Conservation (phyloP, 805 yeast species). For the Metschnikowia rubicola region DNA sequence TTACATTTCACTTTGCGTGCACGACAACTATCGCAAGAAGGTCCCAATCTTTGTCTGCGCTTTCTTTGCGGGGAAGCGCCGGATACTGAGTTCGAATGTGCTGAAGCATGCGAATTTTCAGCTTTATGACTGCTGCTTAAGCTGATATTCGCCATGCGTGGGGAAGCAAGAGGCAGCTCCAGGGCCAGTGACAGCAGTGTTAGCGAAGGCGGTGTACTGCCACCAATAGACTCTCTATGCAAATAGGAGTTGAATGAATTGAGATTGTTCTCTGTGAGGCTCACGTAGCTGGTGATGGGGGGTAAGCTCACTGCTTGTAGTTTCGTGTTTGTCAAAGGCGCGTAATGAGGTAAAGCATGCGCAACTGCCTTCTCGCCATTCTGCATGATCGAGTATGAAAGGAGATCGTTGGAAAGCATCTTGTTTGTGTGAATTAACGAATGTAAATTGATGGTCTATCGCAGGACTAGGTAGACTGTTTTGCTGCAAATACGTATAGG, state of each 20-base stretch:
- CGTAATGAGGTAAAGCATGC: conserved; percentile 17
- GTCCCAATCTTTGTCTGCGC: conserved; percentile 66
- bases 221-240: conserved; percentile 3
- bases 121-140: not conserved
- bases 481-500: too few relatives aligned
- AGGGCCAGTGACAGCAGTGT: conserved; percentile 20
- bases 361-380: conserved; percentile 20
- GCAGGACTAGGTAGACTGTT: too few relatives aligned
- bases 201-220: conserved; percentile 17
- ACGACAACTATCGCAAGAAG: conserved; percentile 71
- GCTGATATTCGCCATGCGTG: conserved; percentile 6
- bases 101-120: not conserved
- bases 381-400: conserved; percentile 40
- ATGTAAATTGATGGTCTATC: too few relatives aligned
- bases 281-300: conserved; percentile 13
- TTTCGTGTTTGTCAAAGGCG: conserved; percentile 9
- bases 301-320: conserved; percentile 13
- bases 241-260: conserved; percentile 16
- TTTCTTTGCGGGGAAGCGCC: conserved; percentile 14
- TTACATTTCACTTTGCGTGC: conserved; percentile 70
- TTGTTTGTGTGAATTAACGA: too few relatives aligned
- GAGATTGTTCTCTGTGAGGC: conserved; percentile 21
- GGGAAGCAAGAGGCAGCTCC: conserved; percentile 20
- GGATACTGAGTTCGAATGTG: not conserved
- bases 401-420: conserved; percentile 27